Evolutionary conservation across 441 rosid genomes (phyloP), one percentile per base, ranked within the genome.

Genomic region (California macrophylla): DNA sequence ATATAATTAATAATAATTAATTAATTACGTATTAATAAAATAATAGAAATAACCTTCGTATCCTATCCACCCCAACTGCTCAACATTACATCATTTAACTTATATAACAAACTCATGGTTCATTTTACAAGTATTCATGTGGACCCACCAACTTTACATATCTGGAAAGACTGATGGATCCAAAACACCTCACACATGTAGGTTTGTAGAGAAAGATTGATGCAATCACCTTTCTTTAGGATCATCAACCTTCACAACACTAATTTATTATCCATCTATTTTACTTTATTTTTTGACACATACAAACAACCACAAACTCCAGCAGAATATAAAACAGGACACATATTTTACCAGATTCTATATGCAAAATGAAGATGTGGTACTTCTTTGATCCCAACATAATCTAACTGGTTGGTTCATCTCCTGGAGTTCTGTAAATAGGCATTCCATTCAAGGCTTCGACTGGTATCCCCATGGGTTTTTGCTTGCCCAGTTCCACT

Each of bases 401-500:
- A n/a, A 66, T 58, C 6, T 38, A 61, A 28, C 56, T 5, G 12
- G 38, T 58, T 56, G 66, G 38, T 58, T 2, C 6, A 7, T 15
- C 9, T 26, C 66, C 21, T 5, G 4, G n/a, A 13, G 34, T 62
- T 64, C 10, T 63, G 69, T 20, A 61, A 0, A 6, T 0, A 16
- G 66, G 58, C 64, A 68, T 20, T 29, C 5, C 34, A 42, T 70
- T 81, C 81, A 86, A 69, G 85, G 83, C 76, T 85, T 79, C 32
- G 83, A 72, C 47, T 79, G 86, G 78, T 81, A 89, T 50, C 94
- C 91, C 87, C 78, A 77, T 73, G 90, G 91, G 67, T 86, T 83
- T 24, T 77, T 82, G 74, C 80, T 75, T 18, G 85, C 90, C 94
- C 94, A 89, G 40, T 84, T 86, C 94, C 94, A 86, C 58, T 89